Evolutionary conservation across 192 early-diverging fungal genomes (phyloP).

Genomic region (Entomortierella beljakovae): DNA sequence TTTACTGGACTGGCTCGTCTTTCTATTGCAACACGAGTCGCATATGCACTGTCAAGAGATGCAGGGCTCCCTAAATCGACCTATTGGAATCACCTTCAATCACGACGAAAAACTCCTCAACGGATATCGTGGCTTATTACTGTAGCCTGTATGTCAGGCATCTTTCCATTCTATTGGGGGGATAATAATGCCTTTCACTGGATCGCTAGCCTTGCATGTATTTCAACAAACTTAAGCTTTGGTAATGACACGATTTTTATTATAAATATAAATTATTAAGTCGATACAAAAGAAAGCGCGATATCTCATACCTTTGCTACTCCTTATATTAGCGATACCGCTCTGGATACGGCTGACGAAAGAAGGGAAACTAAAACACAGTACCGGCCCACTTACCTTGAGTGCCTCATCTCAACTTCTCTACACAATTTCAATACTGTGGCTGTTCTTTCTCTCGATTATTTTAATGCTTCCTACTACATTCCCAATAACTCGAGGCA

Average conservation of each 20-base stretch:
- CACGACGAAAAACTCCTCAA: conserved; percentile 29
- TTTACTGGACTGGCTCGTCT: conserved; percentile 32
- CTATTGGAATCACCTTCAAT: conserved; percentile 41
- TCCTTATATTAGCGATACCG: conserved; percentile 13
- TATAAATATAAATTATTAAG: no score
- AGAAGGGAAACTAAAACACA: conserved; percentile 14
- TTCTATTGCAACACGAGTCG: conserved; percentile 14
- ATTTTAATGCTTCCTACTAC: conserved; percentile 33
- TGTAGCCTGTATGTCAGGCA: conserved; percentile 26
- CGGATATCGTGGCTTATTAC: conserved; percentile 43
- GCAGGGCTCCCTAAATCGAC: conserved; percentile 35
- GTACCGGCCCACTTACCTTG: conserved; percentile 17
- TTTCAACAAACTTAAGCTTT: conserved; percentile 39
- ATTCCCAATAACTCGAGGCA: conserved; percentile 25
- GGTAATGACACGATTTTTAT: conserved; percentile 15
- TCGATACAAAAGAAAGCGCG: no score
- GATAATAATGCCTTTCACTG: conserved; percentile 49
- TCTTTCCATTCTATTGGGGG: conserved; percentile 49
- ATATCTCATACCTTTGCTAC: not conserved
- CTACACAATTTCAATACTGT: conserved; percentile 28
- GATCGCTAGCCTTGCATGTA: conserved; percentile 32
- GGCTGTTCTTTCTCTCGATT: conserved; percentile 27
- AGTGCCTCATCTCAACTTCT: conserved; percentile 10
- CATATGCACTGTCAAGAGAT: conserved; percentile 41
- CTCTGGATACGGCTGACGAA: conserved; percentile 30